Conservation (phyloP, 129 eudicot species). For the Logfia minima region DNA sequence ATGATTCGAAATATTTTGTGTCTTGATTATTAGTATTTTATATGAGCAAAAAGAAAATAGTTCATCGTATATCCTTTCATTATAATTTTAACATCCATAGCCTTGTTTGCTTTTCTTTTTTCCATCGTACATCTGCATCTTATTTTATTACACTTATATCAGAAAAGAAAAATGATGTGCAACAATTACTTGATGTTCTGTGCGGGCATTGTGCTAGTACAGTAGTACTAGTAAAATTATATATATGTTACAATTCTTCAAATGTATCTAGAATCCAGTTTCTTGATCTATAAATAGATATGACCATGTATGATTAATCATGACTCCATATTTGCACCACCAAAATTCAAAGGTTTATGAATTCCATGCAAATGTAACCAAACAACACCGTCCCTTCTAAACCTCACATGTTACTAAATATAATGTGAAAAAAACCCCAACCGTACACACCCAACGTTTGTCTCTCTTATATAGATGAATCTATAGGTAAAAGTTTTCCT, state of each 20-base stretch:
- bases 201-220: too few relatives aligned
- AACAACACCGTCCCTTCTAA: neutral
- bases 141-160: too few relatives aligned
- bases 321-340: slow-evolving; percentile 4
- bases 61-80: too few relatives aligned
- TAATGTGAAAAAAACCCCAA: neutral
- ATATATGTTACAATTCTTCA: neutral
- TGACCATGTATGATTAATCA: neutral
- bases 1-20: too few relatives aligned
- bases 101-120: too few relatives aligned
- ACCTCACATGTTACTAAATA: neutral
- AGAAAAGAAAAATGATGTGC: too few relatives aligned
- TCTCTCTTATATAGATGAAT: slow-evolving; percentile 12
- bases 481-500: neutral
- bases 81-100: too few relatives aligned
- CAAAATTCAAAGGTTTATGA: slow-evolving; percentile 12
- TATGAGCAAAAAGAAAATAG: too few relatives aligned
- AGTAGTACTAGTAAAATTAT: too few relatives aligned
- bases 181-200: too few relatives aligned
- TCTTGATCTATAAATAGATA: neutral
- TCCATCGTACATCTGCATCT: too few relatives aligned
- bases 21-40: too few relatives aligned
- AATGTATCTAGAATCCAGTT: neutral
- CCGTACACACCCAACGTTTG: slow-evolving; percentile 1
- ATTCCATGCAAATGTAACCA: slow-evolving; percentile 9